Evolutionary conservation across 768 basidiomycete species (phyloP).

Genomic region (Mrakia gelida): DNA sequence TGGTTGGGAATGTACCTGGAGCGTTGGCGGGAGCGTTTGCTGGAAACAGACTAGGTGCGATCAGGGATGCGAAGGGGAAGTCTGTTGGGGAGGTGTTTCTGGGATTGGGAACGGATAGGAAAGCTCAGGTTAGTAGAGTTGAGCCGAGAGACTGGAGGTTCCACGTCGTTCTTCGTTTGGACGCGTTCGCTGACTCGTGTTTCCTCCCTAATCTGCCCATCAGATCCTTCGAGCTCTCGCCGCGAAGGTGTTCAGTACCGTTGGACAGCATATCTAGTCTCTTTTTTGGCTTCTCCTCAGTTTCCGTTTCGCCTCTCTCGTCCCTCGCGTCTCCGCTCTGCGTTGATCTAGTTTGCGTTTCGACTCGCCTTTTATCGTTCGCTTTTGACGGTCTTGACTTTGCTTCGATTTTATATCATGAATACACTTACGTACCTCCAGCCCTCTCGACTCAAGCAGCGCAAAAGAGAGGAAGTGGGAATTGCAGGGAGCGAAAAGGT

Average conservation of each 20-base stretch:
- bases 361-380: too few relatives aligned
- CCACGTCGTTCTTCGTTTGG: background rate
- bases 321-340: too few relatives aligned
- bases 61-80: conserved; percentile 89
- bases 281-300: background rate
- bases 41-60: conserved; percentile 83
- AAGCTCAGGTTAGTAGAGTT: conserved; percentile 66
- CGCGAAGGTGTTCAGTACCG: conserved; percentile 56
- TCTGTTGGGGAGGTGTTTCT: conserved; percentile 83
- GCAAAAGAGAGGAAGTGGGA: too few relatives aligned
- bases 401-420: too few relatives aligned
- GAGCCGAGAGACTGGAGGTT: background rate
- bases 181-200: conserved; percentile 22
- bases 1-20: conserved; percentile 76
- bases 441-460: too few relatives aligned
- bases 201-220: conserved; percentile 1
- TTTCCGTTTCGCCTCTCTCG: too few relatives aligned
- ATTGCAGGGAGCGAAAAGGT: too few relatives aligned
- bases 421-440: too few relatives aligned
- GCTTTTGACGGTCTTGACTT: too few relatives aligned
- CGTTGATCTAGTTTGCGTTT: too few relatives aligned
- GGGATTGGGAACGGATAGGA: conserved; percentile 69
- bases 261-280: conserved; percentile 16
- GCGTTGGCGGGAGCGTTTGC: conserved; percentile 75
- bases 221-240: conserved; percentile 78